Evolutionary conservation across 2,329 filamentous ascomycete genomes (phyloP).

Genomic region (Nigrograna mackinnonii): DNA sequence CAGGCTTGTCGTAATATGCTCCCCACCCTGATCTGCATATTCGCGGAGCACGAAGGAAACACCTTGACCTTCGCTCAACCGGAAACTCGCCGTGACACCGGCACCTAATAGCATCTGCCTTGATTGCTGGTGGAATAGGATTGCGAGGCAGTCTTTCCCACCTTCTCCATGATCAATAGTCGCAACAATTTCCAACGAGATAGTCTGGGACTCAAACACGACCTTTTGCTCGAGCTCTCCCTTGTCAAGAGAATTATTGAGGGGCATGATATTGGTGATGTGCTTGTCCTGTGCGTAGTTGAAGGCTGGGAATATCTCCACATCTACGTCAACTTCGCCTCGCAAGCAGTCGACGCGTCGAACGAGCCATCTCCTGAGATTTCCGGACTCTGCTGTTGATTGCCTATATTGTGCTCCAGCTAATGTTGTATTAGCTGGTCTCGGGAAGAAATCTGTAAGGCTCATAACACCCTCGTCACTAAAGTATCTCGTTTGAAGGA

Average conservation of each 20-base stretch:
- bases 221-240: constrained; percentile 42
- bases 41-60: constrained; percentile 71
- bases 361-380: constrained; percentile 71
- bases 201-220: constrained; percentile 62
- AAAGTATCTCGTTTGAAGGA: constrained; percentile 77
- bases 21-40: constrained; percentile 57
- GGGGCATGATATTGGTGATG: constrained; percentile 58
- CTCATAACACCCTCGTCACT: constrained; percentile 76
- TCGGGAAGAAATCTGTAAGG: constrained; percentile 75
- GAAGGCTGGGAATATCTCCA: constrained; percentile 68
- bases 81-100: constrained; percentile 64
- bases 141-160: constrained; percentile 52
- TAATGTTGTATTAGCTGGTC: constrained; percentile 61
- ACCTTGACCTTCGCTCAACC: constrained; percentile 67
- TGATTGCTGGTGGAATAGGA: constrained; percentile 60
- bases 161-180: constrained; percentile 66
- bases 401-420: constrained; percentile 50
- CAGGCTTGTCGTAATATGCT: constrained; percentile 60
- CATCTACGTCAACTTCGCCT: constrained; percentile 65
- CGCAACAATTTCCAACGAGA: constrained; percentile 69
- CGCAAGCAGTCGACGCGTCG: constrained; percentile 74
- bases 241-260: constrained; percentile 10
- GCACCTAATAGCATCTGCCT: constrained; percentile 60
- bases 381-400: constrained; percentile 21
- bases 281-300: constrained; percentile 69